phyloP scores from a whole-genome alignment of 257 asterid species.

The Salvia rosmarinus region DNA sequence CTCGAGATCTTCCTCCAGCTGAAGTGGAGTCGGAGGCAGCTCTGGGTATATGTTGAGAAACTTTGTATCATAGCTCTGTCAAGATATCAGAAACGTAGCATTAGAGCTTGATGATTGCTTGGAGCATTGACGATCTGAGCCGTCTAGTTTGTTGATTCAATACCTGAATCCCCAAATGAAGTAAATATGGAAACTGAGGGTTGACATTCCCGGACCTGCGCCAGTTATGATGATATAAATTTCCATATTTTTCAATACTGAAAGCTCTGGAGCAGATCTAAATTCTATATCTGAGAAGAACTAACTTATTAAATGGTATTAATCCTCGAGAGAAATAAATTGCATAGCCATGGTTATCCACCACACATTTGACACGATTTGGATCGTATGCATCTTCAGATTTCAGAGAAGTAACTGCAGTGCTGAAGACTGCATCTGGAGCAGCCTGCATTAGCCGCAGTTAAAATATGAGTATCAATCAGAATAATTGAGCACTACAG shows the following conservation, averaged over 20 bases:
- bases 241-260: conserved; percentile 1
- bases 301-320: conserved; percentile 81
- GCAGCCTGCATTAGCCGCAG: conserved; percentile 60
- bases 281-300: conserved; percentile 22
- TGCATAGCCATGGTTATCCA: conserved; percentile 79
- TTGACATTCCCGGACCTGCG: conserved; percentile 74
- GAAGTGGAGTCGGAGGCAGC: conserved; percentile 80
- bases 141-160: background rate
- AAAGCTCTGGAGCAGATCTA: conserved; percentile 31
- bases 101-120: conserved; percentile 5
- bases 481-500: background rate
- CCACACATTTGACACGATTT: conserved; percentile 85
- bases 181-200: conserved; percentile 77
- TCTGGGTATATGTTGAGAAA: conserved; percentile 72
- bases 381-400: conserved; percentile 87
- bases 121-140: background rate
- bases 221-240: conserved; percentile 17
- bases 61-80: conserved; percentile 82
- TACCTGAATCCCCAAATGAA: conserved; percentile 95
- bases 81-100: conserved; percentile 2
- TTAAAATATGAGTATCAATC: conserved; percentile 25
- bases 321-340: conserved; percentile 86
- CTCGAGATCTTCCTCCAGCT: conserved; percentile 96
- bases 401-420: conserved; percentile 77
- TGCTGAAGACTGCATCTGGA: conserved; percentile 92